A percentile compares a stretch with the other conserved stretches of the same genome.
phyloP scores from a whole-genome alignment of 2,329 filamentous ascomycete species.

The Parastagonospora avenae region DNA sequence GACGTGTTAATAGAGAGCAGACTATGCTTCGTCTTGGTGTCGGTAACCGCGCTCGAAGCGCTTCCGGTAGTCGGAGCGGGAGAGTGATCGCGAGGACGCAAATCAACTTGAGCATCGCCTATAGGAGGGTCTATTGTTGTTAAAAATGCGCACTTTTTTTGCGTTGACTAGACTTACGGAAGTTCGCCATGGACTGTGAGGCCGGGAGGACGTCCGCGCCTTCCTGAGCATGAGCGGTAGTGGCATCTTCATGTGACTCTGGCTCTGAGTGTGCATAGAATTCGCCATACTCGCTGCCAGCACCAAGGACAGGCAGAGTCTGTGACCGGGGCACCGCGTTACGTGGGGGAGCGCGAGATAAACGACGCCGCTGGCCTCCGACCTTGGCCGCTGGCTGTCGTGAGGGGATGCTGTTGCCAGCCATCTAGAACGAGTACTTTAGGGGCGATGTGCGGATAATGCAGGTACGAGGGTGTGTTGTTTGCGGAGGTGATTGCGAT shows the following conservation, averaged over 20 bases:
- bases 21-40: slow-evolving; percentile 23
- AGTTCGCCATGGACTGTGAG: slow-evolving; percentile 4
- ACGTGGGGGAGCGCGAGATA: slow-evolving; percentile 15
- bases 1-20: slow-evolving; percentile 18
- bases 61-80: no score
- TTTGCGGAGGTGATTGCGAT: neutral
- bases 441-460: neutral
- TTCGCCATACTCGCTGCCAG: slow-evolving; percentile 4
- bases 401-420: neutral
- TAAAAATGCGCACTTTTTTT: neutral
- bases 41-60: neutral
- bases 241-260: neutral
- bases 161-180: neutral
- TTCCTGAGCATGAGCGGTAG: neutral
- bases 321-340: slow-evolving; percentile 18
- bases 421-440: neutral
- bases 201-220: slow-evolving; percentile 3
- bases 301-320: slow-evolving; percentile 17
- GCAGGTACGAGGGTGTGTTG: neutral
- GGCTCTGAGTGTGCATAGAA: no score
- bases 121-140: slow-evolving; percentile 1
- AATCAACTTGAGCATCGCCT: neutral
- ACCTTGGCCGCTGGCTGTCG: slow-evolving; percentile 12
- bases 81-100: no score
- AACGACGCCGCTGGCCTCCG: slow-evolving; percentile 24